Evolutionary conservation across 768 basidiomycete species (phyloP), one percentile per base, ranked within the genome.

Genomic region (Cyclocybe aegerita): DNA sequence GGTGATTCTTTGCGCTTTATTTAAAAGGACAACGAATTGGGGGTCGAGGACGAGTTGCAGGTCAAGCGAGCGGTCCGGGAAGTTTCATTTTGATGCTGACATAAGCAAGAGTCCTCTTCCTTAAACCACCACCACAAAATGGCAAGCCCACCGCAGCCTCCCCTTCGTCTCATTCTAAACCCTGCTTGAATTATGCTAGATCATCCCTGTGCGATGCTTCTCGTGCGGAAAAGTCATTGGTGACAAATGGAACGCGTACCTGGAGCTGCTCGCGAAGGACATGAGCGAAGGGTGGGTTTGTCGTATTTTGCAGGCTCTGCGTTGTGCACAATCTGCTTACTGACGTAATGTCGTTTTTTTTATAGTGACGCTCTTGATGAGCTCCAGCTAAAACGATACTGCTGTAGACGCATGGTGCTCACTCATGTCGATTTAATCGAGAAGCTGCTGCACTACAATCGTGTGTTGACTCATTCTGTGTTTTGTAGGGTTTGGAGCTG

Each of bases 381-480:
- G 59, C 74, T 96, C 1, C 89, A 94, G 57, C 71, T 98, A 39
- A 95, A 92, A 69, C 75, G 96, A 48, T 98, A 98, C 64, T 98
- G 96, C 70, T 98, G 96, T 70, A 80, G 95, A 40, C 82, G 96
- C 41, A 98, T 98, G 96, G 91, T 98, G 4, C 74, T 98, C 47
- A 98, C 96, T 0, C 96, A 98, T 66, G 96, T 98, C 49, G 96
- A 98, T 70, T 78, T 98, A 55, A 98, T 98, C 59, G 96, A 98
- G 72, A 98, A 98, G 70, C 79, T 98, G 12, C 75, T 98, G 16
- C 93, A 96, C 61, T 98, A 96, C 68, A 96, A 95, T 69, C 93
- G 94, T 97, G 45, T 59, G 88, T 75, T 12, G 9, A 12, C 40
- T 32, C 12, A 11, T 34, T 50, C 38, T 46, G 38, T 9, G 23